Conservation (phyloP, 2,329 filamentous ascomycete species). For the Dryadomyces quercivorus region DNA sequence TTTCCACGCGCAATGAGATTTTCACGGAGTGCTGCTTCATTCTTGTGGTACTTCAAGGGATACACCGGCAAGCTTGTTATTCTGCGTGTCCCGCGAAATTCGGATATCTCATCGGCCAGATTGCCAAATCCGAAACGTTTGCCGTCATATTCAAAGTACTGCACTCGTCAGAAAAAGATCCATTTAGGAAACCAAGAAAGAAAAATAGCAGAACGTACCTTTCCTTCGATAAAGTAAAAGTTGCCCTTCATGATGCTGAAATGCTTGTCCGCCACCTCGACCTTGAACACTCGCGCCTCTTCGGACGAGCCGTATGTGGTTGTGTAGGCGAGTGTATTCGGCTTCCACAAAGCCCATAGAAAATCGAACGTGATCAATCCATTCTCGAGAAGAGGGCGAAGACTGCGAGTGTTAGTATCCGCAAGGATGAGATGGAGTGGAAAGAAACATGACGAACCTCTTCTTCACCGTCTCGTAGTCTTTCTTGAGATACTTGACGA, state of each 20-base stretch:
- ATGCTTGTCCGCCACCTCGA: constrained; percentile 64
- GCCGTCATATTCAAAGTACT: constrained; percentile 79
- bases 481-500: constrained; percentile 32
- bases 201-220: constrained; percentile 18
- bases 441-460: constrained; percentile 18
- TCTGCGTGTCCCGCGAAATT: constrained; percentile 71
- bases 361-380: constrained; percentile 83
- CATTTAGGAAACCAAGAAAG: neutral
- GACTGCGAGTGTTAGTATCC: constrained; percentile 27
- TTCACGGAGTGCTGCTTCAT: constrained; percentile 50
- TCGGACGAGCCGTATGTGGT: constrained; percentile 66
- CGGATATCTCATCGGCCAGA: constrained; percentile 54
- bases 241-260: constrained; percentile 56
- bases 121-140: constrained; percentile 70
- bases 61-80: constrained; percentile 70
- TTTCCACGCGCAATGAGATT: constrained; percentile 70
- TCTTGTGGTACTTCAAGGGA: constrained; percentile 68
- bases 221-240: constrained; percentile 66
- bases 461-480: constrained; percentile 73
- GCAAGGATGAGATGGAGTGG: neutral
- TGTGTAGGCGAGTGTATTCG: constrained; percentile 67
- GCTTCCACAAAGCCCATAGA: constrained; percentile 81
- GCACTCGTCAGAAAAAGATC: constrained; percentile 9
- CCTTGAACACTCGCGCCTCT: constrained; percentile 71
- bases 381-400: constrained; percentile 69